Percentiles rank a stretch among this genome's conserved stretches.
Evolutionary conservation across 352 stramenopile species (phyloP).

Genomic region (Phytophthora megakarya): DNA sequence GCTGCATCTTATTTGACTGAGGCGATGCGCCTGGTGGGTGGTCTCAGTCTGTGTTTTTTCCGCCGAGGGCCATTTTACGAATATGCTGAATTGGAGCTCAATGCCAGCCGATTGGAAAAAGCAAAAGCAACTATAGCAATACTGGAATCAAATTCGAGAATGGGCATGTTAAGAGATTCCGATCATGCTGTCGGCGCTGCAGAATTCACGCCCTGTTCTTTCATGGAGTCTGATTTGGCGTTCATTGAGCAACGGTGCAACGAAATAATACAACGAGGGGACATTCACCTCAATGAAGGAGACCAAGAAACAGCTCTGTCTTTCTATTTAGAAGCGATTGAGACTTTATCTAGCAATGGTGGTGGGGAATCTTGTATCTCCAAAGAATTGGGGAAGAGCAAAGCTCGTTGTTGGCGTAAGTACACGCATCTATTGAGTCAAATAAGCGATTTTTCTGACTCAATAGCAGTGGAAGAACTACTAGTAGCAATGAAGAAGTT

Average conservation of each 20-base stretch:
- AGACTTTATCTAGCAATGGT: conserved; percentile 13
- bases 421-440: conserved; percentile 41
- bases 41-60: conserved; percentile 59
- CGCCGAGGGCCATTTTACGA: conserved; percentile 63
- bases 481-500: conserved; percentile 50
- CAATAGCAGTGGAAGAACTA: conserved; percentile 40
- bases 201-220: conserved; percentile 4
- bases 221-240: conserved; percentile 29
- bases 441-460: conserved; percentile 24
- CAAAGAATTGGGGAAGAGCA: conserved; percentile 18
- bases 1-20: conserved; percentile 62
- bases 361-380: conserved; percentile 1
- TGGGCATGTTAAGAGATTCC: not conserved
- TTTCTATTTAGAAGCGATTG: conserved; percentile 33
- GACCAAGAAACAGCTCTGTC: conserved; percentile 28
- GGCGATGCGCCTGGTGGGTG: conserved; percentile 73
- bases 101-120: conserved; percentile 47
- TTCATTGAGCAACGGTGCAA: conserved; percentile 53
- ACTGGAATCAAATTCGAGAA: conserved; percentile 23
- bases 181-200: not conserved
- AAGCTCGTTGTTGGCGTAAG: conserved; percentile 60
- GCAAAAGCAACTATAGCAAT: conserved; percentile 55
- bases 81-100: conserved; percentile 67
- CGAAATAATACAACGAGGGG: conserved; percentile 49
- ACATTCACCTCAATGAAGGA: conserved; percentile 35